Evolutionary conservation across 225 moss, liverwort and hornwort genomes (phyloP).

Genomic region (Antitrichia curtipendula): DNA sequence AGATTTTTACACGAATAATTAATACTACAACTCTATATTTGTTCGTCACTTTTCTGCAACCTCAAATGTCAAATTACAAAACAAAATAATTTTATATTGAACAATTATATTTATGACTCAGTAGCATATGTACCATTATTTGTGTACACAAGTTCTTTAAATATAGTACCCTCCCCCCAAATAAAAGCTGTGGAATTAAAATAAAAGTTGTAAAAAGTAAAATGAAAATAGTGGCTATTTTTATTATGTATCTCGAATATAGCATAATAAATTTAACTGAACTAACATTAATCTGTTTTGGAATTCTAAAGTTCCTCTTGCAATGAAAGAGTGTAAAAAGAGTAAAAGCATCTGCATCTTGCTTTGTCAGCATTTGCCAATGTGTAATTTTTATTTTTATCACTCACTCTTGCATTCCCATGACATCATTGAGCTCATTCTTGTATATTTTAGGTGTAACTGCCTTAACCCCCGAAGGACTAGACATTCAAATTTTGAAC

Average conservation of each 20-base stretch:
- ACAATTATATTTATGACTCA: neutral
- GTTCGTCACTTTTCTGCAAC: neutral
- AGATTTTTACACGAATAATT: too few species aligned
- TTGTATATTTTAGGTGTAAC: neutral
- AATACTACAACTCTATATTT: too few species aligned
- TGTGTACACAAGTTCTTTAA: neutral
- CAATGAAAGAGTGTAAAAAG: neutral
- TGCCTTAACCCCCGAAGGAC: rapidly evolving
- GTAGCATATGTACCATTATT: neutral
- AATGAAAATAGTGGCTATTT: neutral
- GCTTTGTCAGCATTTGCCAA: neutral
- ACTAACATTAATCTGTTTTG: neutral
- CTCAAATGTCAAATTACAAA: neutral
- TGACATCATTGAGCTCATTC: neutral
- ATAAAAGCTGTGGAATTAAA: neutral
- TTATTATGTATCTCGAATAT: neutral
- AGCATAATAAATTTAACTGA: too few species aligned
- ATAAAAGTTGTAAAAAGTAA: neutral
- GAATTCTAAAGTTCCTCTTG: neutral
- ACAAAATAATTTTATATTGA: too few species aligned
- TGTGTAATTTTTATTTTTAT: neutral
- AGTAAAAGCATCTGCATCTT: neutral
- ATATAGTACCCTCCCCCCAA: neutral
- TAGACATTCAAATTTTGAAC: neutral
- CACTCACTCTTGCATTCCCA: neutral